Evolutionary conservation across 2,329 filamentous ascomycete species (phyloP).

Genomic region (Pseudogymnoascus sp.): DNA sequence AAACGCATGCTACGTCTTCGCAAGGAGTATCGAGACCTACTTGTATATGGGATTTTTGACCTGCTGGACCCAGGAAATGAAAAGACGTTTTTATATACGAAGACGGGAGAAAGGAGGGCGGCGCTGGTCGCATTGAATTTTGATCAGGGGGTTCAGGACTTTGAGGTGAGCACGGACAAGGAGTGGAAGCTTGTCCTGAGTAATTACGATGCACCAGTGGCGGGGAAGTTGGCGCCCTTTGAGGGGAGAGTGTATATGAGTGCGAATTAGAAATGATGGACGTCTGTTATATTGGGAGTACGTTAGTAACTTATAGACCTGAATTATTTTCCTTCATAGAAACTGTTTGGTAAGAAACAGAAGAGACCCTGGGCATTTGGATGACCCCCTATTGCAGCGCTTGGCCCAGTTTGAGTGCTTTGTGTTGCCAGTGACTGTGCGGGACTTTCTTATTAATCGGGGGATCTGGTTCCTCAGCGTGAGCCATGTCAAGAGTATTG

Average conservation of each 20-base stretch:
- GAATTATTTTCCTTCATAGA: no score
- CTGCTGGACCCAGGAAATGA: constrained; percentile 43
- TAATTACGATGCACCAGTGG: background rate
- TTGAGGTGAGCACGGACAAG: constrained; percentile 19
- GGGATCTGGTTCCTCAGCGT: no score
- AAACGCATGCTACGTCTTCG: constrained; percentile 26
- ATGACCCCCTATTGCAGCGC: no score
- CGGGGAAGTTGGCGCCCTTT: background rate
- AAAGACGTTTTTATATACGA: constrained; percentile 41
- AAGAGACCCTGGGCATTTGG: no score
- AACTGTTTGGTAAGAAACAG: no score
- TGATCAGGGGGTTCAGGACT: constrained; percentile 32
- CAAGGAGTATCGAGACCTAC: constrained; percentile 49
- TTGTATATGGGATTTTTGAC: constrained; percentile 56
- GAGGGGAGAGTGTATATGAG: constrained; percentile 5
- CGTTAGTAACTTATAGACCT: no score
- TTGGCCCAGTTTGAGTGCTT: no score
- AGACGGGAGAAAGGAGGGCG: constrained; percentile 31
- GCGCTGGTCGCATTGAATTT: constrained; percentile 44
- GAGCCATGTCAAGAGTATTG: no score
- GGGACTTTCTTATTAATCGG: no score
- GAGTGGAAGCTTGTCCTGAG: constrained; percentile 16
- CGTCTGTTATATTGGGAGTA: background rate
- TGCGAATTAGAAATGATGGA: background rate
- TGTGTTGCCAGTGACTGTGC: no score